Evolutionary conservation across 768 basidiomycete species (phyloP).

Genomic region (Phlebiopsis flavidoalba): DNA sequence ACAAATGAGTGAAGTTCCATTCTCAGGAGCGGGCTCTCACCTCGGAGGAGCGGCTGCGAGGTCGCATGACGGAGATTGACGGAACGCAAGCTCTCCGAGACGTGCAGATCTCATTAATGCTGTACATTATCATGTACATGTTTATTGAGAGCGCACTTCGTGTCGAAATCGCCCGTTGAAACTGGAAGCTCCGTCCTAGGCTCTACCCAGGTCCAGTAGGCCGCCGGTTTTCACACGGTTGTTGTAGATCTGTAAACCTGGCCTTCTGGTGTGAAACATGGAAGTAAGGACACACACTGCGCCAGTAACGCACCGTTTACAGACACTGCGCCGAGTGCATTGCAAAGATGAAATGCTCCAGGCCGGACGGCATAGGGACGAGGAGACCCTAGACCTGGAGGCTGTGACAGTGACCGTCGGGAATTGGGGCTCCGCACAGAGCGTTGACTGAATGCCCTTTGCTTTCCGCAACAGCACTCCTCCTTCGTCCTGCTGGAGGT

Average conservation of each 20-base stretch:
- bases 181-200: neutral
- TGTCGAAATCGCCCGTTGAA: neutral
- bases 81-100: neutral
- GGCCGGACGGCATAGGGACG: neutral
- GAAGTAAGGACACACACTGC: neutral
- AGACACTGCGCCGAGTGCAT: neutral
- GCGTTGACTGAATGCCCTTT: slow-evolving; percentile 9
- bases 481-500: slow-evolving; percentile 9
- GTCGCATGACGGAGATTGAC: neutral
- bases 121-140: neutral
- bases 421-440: slow-evolving; percentile 12
- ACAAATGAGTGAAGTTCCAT: neutral
- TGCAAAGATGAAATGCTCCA: neutral
- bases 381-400: neutral
- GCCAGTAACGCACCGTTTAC: neutral
- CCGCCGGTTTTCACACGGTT: neutral
- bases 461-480: slow-evolving; percentile 6
- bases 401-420: slow-evolving; percentile 6
- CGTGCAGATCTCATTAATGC: neutral
- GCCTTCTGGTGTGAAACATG: neutral
- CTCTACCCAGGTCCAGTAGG: neutral
- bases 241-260: neutral
- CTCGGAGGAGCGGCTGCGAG: neutral
- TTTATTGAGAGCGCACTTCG: neutral
- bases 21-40: neutral